phyloP scores from a whole-genome alignment of 2,329 filamentous ascomycete species.

The Drechslerella stenobrocha region DNA sequence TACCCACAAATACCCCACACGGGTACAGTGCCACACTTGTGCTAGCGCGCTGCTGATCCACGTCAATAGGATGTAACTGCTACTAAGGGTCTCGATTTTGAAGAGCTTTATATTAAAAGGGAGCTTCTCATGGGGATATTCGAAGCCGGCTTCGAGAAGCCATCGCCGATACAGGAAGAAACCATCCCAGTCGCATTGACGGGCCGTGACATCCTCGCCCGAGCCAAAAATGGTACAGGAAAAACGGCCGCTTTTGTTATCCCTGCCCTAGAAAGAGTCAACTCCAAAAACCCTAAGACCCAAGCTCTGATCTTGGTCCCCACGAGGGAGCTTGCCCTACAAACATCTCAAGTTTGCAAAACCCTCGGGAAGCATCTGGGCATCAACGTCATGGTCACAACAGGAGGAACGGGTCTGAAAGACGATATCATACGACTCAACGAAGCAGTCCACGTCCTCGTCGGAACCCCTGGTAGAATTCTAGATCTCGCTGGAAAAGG shows the following conservation, averaged over 20 bases:
- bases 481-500: conserved; percentile 94
- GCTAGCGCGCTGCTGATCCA: conserved; percentile 16
- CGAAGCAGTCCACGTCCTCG: conserved; percentile 94
- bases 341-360: conserved; percentile 99
- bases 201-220: conserved; percentile 89
- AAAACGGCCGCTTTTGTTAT: conserved; percentile 99
- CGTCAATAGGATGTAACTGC: conserved; percentile 83
- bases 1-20: background rate
- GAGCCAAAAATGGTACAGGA: conserved; percentile 97
- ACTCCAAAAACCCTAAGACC: conserved; percentile 93
- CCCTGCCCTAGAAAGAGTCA: conserved; percentile 90
- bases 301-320: conserved; percentile 96
- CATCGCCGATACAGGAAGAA: conserved; percentile 98
- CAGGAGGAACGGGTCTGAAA: conserved; percentile 88
- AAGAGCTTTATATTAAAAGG: conserved; percentile 93
- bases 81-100: conserved; percentile 96
- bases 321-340: conserved; percentile 92
- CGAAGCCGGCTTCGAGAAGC: conserved; percentile 97
- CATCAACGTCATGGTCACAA: conserved; percentile 99
- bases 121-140: conserved; percentile 99
- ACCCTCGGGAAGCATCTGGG: conserved; percentile 95
- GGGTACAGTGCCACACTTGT: background rate
- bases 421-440: conserved; percentile 95
- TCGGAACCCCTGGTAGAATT: conserved; percentile 94
- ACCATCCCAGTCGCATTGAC: conserved; percentile 95